phyloP scores from a whole-genome alignment of 345 rosid genomes.

The Populus alba region DNA sequence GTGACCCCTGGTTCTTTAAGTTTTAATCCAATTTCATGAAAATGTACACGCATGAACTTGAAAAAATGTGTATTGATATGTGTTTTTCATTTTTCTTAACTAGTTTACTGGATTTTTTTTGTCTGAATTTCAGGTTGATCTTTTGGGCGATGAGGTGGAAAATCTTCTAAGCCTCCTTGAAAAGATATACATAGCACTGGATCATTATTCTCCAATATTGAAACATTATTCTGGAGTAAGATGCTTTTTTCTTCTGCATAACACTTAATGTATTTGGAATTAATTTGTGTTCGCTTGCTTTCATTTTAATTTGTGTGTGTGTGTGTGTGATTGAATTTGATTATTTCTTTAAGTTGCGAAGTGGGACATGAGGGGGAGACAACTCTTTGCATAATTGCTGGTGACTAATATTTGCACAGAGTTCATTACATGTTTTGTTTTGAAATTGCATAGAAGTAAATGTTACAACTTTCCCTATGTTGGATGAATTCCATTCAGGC shows the following conservation, averaged over 20 bases:
- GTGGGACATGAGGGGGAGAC: neutral
- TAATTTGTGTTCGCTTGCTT: neutral
- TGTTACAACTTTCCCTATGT: neutral
- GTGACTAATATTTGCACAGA: neutral
- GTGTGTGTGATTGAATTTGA: neutral
- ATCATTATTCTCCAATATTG: constrained; percentile 88
- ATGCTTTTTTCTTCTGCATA: constrained; percentile 8
- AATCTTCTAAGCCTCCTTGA: constrained; percentile 66
- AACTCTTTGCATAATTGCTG: neutral
- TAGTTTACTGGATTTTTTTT: constrained; percentile 7
- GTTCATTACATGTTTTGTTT: neutral
- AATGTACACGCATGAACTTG: neutral
- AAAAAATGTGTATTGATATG: neutral
- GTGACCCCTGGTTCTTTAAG: neutral
- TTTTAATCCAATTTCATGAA: neutral
- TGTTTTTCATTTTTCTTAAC: neutral
- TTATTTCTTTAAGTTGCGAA: neutral
- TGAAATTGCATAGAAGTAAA: neutral
- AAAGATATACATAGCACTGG: constrained; percentile 88
- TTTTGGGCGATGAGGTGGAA: constrained; percentile 89
- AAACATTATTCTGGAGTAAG: constrained; percentile 91
- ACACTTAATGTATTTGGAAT: neutral
- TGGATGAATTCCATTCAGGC: neutral
- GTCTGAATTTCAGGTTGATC: constrained; percentile 72
- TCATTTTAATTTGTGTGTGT: neutral